phyloP scores from a whole-genome alignment of 495 filamentous ascomycete genomes.

The Neurospora sp. region DNA sequence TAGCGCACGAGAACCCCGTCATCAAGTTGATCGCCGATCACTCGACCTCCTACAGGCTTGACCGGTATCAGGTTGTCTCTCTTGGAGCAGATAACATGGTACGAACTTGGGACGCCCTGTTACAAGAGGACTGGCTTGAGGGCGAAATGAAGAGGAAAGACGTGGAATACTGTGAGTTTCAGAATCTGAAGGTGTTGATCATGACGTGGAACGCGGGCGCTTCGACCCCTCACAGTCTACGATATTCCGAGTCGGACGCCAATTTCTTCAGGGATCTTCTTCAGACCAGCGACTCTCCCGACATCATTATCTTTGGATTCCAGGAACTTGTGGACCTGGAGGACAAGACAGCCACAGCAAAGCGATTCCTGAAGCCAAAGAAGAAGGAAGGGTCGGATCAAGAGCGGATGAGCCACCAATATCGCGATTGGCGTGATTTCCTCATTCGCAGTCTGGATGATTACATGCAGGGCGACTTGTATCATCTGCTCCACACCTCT shows the following conservation, averaged over 20 bases:
- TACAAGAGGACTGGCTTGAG: conserved; percentile 91
- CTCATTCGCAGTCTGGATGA: conserved; percentile 72
- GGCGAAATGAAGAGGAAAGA: conserved; percentile 76
- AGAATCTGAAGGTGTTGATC: conserved; percentile 64
- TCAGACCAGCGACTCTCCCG: conserved; percentile 60
- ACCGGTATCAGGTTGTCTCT: conserved; percentile 66
- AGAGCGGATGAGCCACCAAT: conserved; percentile 95
- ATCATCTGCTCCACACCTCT: conserved; percentile 76
- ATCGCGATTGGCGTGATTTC: conserved; percentile 90
- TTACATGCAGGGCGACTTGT: conserved; percentile 62
- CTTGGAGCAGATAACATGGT: conserved; percentile 80
- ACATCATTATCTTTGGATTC: conserved; percentile 93
- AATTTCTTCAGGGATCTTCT: conserved; percentile 70
- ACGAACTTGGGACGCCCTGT: conserved; percentile 83
- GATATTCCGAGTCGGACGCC: conserved; percentile 53
- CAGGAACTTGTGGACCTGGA: conserved; percentile 96
- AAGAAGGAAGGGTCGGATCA: conserved; percentile 87
- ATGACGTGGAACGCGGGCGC: conserved; percentile 97
- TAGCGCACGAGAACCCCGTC: conserved; percentile 75
- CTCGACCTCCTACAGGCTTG: conserved; percentile 78
- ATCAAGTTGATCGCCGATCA: conserved; percentile 65
- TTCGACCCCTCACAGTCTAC: conserved; percentile 70
- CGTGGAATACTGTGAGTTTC: conserved; percentile 70
- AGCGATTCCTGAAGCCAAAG: conserved; percentile 65
- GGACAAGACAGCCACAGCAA: conserved; percentile 95